Base-by-base conservation (phyloP, 2,329 filamentous ascomycete genomes). In the Ascochyta fabae region DNA sequence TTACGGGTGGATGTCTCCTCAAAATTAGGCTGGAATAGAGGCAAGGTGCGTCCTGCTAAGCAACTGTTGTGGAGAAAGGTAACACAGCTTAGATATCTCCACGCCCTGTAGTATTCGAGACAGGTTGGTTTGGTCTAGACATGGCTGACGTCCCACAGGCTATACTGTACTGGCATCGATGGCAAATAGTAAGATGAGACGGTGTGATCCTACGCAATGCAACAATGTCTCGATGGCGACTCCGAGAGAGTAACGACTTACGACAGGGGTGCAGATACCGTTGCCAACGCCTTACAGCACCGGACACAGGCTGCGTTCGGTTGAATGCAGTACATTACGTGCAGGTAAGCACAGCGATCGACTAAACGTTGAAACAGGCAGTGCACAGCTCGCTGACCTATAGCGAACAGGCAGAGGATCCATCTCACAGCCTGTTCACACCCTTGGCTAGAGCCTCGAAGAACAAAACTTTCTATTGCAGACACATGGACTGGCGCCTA, bases 281-380 rank as follows among this genome's bases (percentile, higher is more conserved):
- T 48, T 51, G 33, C 48, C 42, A 27, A 40, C 43, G 33, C 53
- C 19, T 23, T 23, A 39, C 36, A 38, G 22, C 16, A 27, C 47
- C 23, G 24, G 23, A 31, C 42, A 34, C 38, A 31, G 31, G 10
- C 47, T 34, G 38, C 26, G 47, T 47, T 47, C 3, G 47, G 47
- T 36, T 43, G 19, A 15, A 9, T 47, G 47, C 42, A 48, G 47
- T 40, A 16, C 47, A 51, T 51, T 56, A 43, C 47, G 42, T 51
- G 53, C 53, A 51, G 48, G 47, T 47, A 56, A 51, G 53, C 53
- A 35, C 40, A 23, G 31, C 26, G 47, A 56, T 56, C 53, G 36
- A 48, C 47, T 46, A 16, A 47, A 34, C 42, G 16, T 56, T 47
- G 42, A 50, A 50, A 42, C 47, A 42, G 43, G 43, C 35, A 13